phyloP scores from a whole-genome alignment of 345 rosid genomes.

The Eucalyptus marginata region DNA sequence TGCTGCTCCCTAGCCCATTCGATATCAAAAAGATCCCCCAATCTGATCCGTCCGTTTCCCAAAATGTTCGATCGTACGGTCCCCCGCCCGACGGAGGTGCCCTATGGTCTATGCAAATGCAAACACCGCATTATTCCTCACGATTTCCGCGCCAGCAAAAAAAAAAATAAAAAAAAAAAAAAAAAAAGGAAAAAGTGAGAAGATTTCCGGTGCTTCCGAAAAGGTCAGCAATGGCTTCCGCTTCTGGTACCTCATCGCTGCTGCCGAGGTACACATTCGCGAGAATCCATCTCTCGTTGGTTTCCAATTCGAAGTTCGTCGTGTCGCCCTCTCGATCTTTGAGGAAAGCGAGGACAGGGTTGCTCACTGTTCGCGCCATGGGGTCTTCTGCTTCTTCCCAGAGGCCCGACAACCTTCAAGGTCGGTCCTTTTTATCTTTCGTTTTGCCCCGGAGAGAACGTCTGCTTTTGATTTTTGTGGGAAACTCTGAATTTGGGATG shows the following conservation, averaged over 20 bases:
- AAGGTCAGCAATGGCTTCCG: constrained; percentile 1
- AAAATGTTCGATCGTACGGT: background rate
- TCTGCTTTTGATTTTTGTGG: background rate
- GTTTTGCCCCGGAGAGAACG: background rate
- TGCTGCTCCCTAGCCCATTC: background rate
- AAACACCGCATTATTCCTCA: background rate
- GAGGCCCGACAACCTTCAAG: constrained; percentile 44
- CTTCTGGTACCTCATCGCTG: background rate
- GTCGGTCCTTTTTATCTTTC: constrained; percentile 1
- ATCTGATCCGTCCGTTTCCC: background rate
- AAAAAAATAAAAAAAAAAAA: background rate
- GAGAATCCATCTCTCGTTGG: background rate
- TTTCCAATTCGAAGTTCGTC: background rate
- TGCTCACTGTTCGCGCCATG: constrained; percentile 43
- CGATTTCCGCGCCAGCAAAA: background rate
- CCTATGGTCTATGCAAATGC: background rate
- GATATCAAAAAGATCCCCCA: background rate
- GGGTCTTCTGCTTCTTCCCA: constrained; percentile 80
- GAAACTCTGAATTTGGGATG: background rate
- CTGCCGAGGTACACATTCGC: background rate
- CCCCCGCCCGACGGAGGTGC: background rate
- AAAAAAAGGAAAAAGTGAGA: background rate
- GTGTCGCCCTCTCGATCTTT: background rate
- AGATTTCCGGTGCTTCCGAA: background rate
- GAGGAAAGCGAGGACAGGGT: background rate